Base-by-base conservation (phyloP, 2,329 filamentous ascomycete genomes). In the Aspergillus novofumigatus region DNA sequence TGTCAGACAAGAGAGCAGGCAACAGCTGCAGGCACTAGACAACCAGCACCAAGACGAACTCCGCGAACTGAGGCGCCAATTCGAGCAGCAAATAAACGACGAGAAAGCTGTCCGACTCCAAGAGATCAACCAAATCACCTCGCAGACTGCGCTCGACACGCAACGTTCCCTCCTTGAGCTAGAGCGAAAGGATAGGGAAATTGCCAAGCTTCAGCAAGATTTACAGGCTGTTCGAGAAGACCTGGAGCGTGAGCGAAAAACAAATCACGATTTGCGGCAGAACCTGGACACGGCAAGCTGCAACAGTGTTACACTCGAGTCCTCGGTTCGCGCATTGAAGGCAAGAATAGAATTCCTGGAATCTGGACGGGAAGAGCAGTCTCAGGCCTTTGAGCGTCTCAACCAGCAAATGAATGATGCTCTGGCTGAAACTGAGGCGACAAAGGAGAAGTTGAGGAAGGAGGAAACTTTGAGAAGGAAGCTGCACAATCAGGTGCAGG, bases 401-500 rank as follows among this genome's bases (percentile, higher is more conserved):
- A 89, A 96, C 68, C 81, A 87, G 47, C 83, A 88, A 53, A 86
- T 96, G 68, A 88, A 91, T 68, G 88, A 94, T 49, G 92, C 92
- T 0, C 75, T 91, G 25, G 82, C 83, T 14, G 78, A 83, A 21
- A 90, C 88, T 1, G 86, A 89, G 29, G 81, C 84, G 38, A 86
- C 90, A 1, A 86, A 89, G 56, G 86, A 91, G 62, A 96, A 94
- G 69, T 80, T 99, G 28, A 88, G 94, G 61, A 91, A 88, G 67
- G 94, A 97, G 70, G 94, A 99, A 75, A 94, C 90, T 0, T 80
- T 96, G 52, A 86, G 94, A 14, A 85, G 94, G 23, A 93, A 95
- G 65, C 83, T 99, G 0, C 96, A 97, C 79, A 97, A 97, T 75
- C 94, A 96, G 72, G 93, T 99, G 49, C 92, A 99, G 72, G 94